Evolutionary conservation across 306 rosid species (phyloP).

Genomic region (Delonix regia): DNA sequence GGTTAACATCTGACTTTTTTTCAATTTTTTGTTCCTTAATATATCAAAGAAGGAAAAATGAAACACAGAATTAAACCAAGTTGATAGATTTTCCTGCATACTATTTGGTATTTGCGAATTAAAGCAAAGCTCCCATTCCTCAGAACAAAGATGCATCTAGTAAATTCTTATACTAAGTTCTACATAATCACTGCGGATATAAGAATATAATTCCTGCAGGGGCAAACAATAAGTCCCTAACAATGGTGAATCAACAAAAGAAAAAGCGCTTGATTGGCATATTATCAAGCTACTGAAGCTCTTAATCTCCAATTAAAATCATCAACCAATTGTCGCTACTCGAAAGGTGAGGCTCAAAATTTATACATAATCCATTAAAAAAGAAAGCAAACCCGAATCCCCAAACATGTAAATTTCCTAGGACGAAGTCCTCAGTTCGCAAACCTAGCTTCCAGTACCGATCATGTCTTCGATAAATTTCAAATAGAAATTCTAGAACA

Average conservation of each 20-base stretch:
- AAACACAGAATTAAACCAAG: not conserved
- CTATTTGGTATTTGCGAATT: not conserved
- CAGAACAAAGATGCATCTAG: not conserved
- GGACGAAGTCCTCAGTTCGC: not conserved
- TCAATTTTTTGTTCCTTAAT: not conserved
- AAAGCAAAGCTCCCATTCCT: not conserved
- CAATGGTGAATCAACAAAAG: not conserved
- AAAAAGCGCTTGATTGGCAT: not conserved
- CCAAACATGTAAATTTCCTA: not conserved
- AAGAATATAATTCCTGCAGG: not conserved
- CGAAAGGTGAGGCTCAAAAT: slow-evolving; percentile 4
- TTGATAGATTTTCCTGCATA: not conserved
- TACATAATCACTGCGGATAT: not conserved
- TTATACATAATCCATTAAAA: not conserved
- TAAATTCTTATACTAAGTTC: not conserved
- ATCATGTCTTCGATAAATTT: not conserved
- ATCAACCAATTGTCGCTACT: not conserved
- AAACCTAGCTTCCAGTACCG: not conserved
- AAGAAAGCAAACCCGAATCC: not conserved
- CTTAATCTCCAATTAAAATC: not conserved
- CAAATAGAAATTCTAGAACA: not conserved
- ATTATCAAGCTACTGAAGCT: slow-evolving; percentile 8
- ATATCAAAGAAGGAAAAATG: not conserved
- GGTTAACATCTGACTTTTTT: not conserved
- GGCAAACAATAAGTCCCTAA: not conserved